Evolutionary conservation across 1,139 yeast species (phyloP), one percentile per base, ranked within the genome.

Genomic region (Hansenula lynferdii): DNA sequence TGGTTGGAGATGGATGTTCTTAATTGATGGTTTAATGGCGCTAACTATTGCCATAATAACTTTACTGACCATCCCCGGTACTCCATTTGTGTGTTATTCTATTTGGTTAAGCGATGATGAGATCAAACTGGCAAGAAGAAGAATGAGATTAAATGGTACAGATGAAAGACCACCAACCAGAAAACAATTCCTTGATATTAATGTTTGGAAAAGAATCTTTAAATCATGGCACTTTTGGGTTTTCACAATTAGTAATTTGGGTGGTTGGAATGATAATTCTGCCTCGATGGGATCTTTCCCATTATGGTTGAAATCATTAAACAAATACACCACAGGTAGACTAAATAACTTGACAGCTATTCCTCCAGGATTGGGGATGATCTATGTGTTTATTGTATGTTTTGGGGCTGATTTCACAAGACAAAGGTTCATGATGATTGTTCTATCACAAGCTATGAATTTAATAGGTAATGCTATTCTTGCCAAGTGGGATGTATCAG

Each of bases 1-100:
- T 25, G 78, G 85, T 12, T 82, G 89, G 89, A 71, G 80, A 61
- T 82, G 89, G 87, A 75, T 79, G 60, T 82, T 78, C 53, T 72
- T 83, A 42, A 70, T 82, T 45, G 87, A 82, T 57, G 84, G 82
- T 8, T 58, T 77, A 34, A 66, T 80, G 29, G 75, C 87, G 3
- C 52, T 80, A 24, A 73, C 65, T 3, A 76, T 83, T 38, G 87
- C 84, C 12, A 21, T 82, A 18, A 58, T 77, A 43, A 90, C 89
- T 0, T 69, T 78, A 49, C 72, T 75, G 51, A 50, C 71, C 48
- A 64, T 81, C 46, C 92, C 92, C 3, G 90, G 87, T 34, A 79
- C 84, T 26, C 92, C 92, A 16, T 60, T 67, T 40, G 70, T 72
- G 38, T 75, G 81, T 49, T 74, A 74, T 54, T 72, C 80, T 21